These are phyloP conservation scores for Candida railenensis DNA, from an alignment of 805 yeast genomes.

Conservation along the genomic window DNA sequence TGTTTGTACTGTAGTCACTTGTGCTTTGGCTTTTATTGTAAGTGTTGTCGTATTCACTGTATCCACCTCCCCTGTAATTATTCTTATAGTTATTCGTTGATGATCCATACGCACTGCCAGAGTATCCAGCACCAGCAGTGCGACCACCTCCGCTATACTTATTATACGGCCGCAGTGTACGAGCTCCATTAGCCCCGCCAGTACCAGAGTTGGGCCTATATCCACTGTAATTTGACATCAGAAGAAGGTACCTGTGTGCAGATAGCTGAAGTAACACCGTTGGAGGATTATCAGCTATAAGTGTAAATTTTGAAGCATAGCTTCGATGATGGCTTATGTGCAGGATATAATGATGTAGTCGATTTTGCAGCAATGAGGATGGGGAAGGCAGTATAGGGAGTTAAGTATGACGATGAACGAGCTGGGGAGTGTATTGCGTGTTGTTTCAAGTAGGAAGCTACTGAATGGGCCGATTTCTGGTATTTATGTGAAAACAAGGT, in stretches of 20 bases:
- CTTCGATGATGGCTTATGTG: neutral
- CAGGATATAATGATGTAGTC: too few relatives aligned
- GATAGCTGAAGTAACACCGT: neutral
- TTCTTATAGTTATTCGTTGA: slow-evolving; percentile 4
- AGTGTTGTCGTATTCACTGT: neutral
- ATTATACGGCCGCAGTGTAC: neutral
- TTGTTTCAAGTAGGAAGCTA: too few relatives aligned
- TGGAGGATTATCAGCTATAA: too few relatives aligned
- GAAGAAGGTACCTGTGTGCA: too few relatives aligned
- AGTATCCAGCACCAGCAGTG: neutral
- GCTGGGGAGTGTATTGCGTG: too few relatives aligned
- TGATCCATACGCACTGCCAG: slow-evolving; percentile 4
- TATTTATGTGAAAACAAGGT: too few relatives aligned
- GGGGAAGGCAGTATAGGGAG: too few relatives aligned
- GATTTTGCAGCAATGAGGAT: too few relatives aligned
- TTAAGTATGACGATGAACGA: too few relatives aligned
- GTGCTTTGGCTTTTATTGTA: neutral
- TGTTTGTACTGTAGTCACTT: neutral
- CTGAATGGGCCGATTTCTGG: too few relatives aligned
- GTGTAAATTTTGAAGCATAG: neutral
- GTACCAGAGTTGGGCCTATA: slow-evolving; percentile 1
- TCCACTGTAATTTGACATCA: neutral
- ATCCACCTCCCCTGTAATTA: slow-evolving; percentile 5
- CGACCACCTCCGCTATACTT: neutral
- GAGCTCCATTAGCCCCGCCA: neutral